phyloP scores from a whole-genome alignment of 1,284 basidiomycete species.

The Cutaneotrichosporon arboriforme region DNA sequence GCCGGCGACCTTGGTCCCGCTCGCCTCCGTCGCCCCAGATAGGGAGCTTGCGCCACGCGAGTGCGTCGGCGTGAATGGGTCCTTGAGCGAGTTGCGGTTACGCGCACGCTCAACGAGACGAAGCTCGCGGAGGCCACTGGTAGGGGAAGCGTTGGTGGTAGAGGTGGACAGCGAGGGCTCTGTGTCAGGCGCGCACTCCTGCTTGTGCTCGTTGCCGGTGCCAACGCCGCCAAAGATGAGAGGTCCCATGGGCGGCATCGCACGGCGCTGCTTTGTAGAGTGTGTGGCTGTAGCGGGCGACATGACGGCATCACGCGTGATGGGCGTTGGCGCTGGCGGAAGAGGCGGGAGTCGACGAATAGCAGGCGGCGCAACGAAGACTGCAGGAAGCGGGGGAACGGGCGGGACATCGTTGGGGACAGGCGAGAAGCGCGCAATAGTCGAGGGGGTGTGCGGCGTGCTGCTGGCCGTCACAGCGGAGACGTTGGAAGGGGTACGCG shows the following conservation, averaged over 20 bases:
- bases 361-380: not conserved
- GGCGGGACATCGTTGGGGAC: not conserved
- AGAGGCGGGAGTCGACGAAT: not conserved
- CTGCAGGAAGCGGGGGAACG: not conserved
- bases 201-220: too few species aligned
- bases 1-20: too few species aligned
- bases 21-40: too few species aligned
- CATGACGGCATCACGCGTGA: not conserved
- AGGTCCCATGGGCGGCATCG: not conserved
- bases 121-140: not conserved
- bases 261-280: too few species aligned
- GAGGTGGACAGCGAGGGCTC: too few species aligned
- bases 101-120: not conserved
- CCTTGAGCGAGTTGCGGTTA: not conserved
- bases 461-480: not conserved
- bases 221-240: not conserved
- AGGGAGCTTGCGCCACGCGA: too few species aligned
- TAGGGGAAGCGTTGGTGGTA: not conserved
- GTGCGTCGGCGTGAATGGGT: not conserved
- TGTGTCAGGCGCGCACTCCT: not conserved
- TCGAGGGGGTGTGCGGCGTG: not conserved
- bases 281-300: not conserved
- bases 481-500: too few species aligned
- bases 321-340: not conserved
- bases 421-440: not conserved